Evolutionary conservation across 2,329 filamentous ascomycete genomes (phyloP), one percentile per base, ranked within the genome.

Genomic region (Drechslerella coelobrocha): DNA sequence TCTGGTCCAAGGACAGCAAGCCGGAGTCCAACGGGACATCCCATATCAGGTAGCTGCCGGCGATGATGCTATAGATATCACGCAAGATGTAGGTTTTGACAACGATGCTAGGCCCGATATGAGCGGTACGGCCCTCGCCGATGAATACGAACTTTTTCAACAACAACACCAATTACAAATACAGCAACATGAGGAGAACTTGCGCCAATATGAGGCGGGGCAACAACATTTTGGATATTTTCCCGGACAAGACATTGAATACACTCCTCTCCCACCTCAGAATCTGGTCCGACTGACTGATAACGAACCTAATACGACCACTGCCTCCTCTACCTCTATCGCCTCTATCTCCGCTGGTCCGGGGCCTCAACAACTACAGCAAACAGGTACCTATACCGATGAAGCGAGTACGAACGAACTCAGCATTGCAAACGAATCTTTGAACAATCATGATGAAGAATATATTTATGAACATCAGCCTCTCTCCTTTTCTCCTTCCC

Each of bases 121-220:
- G 68, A 65, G 52, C 68, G 68, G 48, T 65, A 65, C 59, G 61
- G 59, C 61, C 47, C 66, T 61, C 65, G 61, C 47, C 68, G 68
- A 72, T 72, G 68, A 78, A 48, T 73, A 72, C 17, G 72, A 73
- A n/a, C 72, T 74, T n/a, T 74, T 77, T 54, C 72, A 75, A 23
- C 65, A 74, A 26, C 74, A 75, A 48, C 71, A 74, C 48, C 73
- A 73, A 65, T 37, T 74, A 24, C 73, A 74, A 31, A 61, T 73
- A n/a, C 74, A 74, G 29, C 74, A 75, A 54, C 73, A 75, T 34
- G 65, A 73, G 45, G 74, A 75, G 45, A 73, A 72, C 65, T 68
- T 75, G 50, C 73, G 72, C 31, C 75, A 79, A 51, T 77, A 80
- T 41, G 74, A 68, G 60, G 65, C 34, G 47, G 61, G 54, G 27